A percentile compares a stretch with the other conserved stretches of the same genome.
Evolutionary conservation across 2,329 filamentous ascomycete species (phyloP).

Genomic region (Aspergillus quadricinctus): DNA sequence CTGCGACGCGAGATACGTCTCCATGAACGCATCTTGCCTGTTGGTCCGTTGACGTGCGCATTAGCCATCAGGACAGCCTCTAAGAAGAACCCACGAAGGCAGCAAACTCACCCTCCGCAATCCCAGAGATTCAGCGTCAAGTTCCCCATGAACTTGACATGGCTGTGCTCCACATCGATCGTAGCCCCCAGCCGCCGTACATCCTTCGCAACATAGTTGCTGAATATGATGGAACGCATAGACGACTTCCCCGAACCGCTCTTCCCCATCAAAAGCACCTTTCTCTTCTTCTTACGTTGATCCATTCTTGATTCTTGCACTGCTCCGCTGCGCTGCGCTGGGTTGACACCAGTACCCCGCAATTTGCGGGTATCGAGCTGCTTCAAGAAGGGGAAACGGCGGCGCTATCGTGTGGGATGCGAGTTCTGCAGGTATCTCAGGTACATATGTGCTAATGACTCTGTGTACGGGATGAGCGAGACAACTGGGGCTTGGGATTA

Average conservation of each 20-base stretch:
- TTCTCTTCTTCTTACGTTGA: slow-evolving; percentile 67
- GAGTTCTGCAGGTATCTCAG: background rate
- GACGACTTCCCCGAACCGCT: slow-evolving; percentile 96
- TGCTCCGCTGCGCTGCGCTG: background rate
- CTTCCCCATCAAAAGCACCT: slow-evolving; percentile 88
- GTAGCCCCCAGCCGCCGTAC: slow-evolving; percentile 89
- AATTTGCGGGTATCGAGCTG: slow-evolving; percentile 1
- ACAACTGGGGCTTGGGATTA: background rate
- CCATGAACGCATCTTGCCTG: slow-evolving; percentile 96
- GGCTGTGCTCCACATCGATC: slow-evolving; percentile 96
- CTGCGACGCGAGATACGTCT: slow-evolving; percentile 95
- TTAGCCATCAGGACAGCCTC: background rate
- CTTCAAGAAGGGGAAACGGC: background rate
- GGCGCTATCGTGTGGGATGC: background rate
- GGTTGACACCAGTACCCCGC: slow-evolving; percentile 2
- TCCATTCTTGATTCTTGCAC: slow-evolving; percentile 34
- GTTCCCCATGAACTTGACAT: slow-evolving; percentile 98
- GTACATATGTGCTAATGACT: background rate
- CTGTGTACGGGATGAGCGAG: background rate
- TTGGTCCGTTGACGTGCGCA: background rate
- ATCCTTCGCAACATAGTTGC: slow-evolving; percentile 96
- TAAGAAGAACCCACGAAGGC: background rate
- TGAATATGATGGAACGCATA: slow-evolving; percentile 98
- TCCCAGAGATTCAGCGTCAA: slow-evolving; percentile 97
- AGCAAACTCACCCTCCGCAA: slow-evolving; percentile 69